A percentile compares a stretch with the other conserved stretches of the same genome.
Conservation (phyloP, 306 rosid species). For the Inga oerstediana region DNA sequence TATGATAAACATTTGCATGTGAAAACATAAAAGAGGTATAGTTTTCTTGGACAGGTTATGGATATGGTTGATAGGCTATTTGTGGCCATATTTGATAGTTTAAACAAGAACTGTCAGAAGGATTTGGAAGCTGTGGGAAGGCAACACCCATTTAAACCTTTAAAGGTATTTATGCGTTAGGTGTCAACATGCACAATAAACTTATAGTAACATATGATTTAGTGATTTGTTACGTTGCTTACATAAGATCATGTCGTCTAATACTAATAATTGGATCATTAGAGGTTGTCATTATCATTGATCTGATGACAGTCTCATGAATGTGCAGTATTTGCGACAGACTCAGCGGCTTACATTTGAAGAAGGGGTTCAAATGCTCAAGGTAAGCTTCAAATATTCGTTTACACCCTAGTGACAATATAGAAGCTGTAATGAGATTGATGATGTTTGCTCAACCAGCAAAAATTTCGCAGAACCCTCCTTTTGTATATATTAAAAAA, state of each 20-base stretch:
- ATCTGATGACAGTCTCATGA: slow-evolving; percentile 33
- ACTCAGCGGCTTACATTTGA: too few species aligned
- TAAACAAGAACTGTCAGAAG: slow-evolving; percentile 65
- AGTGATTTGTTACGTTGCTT: slow-evolving; percentile 5
- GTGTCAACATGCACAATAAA: not conserved
- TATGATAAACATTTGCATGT: slow-evolving; percentile 9
- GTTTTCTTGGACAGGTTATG: slow-evolving; percentile 68
- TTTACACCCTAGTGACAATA: not conserved
- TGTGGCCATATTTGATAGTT: slow-evolving; percentile 72
- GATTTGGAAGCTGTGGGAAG: slow-evolving; percentile 75
- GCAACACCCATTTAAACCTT: slow-evolving; percentile 91
- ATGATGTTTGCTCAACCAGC: not conserved
- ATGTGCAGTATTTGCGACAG: slow-evolving; percentile 81
- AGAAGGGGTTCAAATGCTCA: slow-evolving; percentile 93
- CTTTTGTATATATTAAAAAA: not conserved
- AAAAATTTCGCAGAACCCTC: not conserved
- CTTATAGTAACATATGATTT: not conserved
- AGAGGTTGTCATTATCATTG: not conserved
- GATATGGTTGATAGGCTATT: slow-evolving; percentile 75
- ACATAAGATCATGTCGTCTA: not conserved
- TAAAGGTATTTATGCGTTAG: slow-evolving; percentile 61
- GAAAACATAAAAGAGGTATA: slow-evolving; percentile 12
- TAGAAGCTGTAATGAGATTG: not conserved
- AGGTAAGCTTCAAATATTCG: slow-evolving; percentile 48
- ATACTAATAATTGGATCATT: not conserved